These are phyloP conservation scores for Ogataea naganishii DNA, from an alignment of 805 yeast genomes.

Conservation along the genomic window DNA sequence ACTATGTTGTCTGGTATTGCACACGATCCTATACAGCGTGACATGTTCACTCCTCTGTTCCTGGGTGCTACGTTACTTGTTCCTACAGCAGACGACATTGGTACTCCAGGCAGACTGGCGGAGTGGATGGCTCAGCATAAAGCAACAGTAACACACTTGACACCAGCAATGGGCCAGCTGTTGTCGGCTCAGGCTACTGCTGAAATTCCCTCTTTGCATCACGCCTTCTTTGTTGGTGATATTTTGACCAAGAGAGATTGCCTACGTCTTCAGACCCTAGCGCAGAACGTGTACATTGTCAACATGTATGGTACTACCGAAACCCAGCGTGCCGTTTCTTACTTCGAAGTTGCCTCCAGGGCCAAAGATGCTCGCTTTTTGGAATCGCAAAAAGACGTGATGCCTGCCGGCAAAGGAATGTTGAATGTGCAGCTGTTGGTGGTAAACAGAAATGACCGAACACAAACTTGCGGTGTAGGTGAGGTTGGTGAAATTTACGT, in stretches of 20 bases:
- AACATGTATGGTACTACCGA: constrained; percentile 99
- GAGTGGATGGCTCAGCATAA: constrained; percentile 92
- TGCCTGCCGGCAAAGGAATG: constrained; percentile 99
- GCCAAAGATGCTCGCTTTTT: constrained; percentile 62
- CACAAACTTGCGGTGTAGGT: constrained; percentile 95
- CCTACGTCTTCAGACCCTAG: constrained; percentile 82
- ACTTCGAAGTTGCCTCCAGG: constrained; percentile 77
- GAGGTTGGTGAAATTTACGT: constrained; percentile 98
- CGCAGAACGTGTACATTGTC: constrained; percentile 81
- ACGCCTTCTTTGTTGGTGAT: constrained; percentile 98
- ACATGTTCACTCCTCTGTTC: constrained; percentile 95
- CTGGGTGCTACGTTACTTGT: constrained; percentile 89
- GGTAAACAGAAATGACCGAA: constrained; percentile 81
- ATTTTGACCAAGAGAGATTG: constrained; percentile 96
- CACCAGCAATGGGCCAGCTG: constrained; percentile 99
- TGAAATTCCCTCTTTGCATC: constrained; percentile 77
- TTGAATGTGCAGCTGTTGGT: constrained; percentile 86
- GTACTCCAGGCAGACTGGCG: constrained; percentile 96
- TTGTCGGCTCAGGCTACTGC: constrained; percentile 92
- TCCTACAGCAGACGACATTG: constrained; percentile 96
- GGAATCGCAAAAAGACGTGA: constrained; percentile 81
- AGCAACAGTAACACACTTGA: constrained; percentile 93
- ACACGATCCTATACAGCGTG: constrained; percentile 98
- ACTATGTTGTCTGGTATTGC: constrained; percentile 99
- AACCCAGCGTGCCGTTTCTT: constrained; percentile 97